Conservation (phyloP, 768 basidiomycete genomes). For the Mycena venus region DNA sequence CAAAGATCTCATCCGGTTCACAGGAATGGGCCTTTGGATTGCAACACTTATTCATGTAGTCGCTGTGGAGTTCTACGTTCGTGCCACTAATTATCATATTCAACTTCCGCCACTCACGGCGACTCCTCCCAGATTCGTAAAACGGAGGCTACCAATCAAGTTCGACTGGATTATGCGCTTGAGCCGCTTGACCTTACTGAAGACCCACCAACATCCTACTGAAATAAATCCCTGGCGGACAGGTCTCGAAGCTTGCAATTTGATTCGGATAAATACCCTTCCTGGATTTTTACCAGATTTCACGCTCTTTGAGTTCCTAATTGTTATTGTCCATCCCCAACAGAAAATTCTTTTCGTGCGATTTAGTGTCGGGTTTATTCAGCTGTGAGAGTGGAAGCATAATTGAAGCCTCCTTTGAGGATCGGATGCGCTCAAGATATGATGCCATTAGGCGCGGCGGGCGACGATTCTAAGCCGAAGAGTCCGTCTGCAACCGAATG, state of each 20-base stretch:
- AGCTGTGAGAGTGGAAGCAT: too few relatives aligned
- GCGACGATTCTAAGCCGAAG: too few relatives aligned
- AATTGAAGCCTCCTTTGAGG: too few relatives aligned
- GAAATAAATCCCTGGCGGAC: too few relatives aligned
- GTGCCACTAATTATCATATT: constrained; percentile 10
- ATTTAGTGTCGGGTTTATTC: too few relatives aligned
- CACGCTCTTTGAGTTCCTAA: too few relatives aligned
- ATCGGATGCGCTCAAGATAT: too few relatives aligned
- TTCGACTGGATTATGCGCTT: constrained; percentile 22
- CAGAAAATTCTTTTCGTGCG: too few relatives aligned
- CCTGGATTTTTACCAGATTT: too few relatives aligned
- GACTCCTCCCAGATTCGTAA: neutral
- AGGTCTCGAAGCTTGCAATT: neutral
- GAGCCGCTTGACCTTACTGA: constrained; percentile 16
- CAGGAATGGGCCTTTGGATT: constrained; percentile 43
- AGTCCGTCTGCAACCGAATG: too few relatives aligned
- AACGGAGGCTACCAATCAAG: constrained; percentile 17
- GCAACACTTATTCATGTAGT: constrained; percentile 37
- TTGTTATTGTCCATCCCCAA: too few relatives aligned
- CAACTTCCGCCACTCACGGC: neutral
- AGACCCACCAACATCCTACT: neutral
- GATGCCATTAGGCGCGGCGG: too few relatives aligned
- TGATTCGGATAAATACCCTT: neutral
- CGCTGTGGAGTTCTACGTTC: constrained; percentile 38
- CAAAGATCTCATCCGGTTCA: neutral